phyloP scores from a whole-genome alignment of 2,329 filamentous ascomycete species.

The Hypomyces rosellus region DNA sequence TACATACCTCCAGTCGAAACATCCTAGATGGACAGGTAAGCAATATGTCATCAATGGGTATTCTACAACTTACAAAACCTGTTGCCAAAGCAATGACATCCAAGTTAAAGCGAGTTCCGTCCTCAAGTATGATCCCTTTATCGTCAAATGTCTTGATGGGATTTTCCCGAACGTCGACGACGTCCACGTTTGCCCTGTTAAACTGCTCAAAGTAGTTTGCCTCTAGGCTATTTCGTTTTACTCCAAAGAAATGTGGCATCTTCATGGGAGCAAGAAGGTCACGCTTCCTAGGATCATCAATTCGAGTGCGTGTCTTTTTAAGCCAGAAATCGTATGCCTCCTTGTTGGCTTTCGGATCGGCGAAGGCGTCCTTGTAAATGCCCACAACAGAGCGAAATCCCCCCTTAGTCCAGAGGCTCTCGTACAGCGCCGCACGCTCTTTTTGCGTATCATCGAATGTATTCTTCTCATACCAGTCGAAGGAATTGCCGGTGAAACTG shows the following conservation, averaged over 20 bases:
- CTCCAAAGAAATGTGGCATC: constrained; percentile 48
- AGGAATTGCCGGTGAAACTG: constrained; percentile 54
- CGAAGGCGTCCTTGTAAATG: constrained; percentile 47
- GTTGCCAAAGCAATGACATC: constrained; percentile 41
- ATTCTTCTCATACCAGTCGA: constrained; percentile 46
- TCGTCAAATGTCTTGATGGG: constrained; percentile 34
- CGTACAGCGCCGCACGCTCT: constrained; percentile 42
- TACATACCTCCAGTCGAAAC: no score
- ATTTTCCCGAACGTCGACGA: constrained; percentile 37
- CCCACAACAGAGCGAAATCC: constrained; percentile 51
- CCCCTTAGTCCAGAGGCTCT: constrained; percentile 43
- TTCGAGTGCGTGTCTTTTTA: constrained; percentile 42
- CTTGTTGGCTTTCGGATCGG: constrained; percentile 41
- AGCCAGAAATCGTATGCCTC: constrained; percentile 50
- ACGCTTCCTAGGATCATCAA: constrained; percentile 41
- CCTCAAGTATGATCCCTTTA: constrained; percentile 33
- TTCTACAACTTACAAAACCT: constrained; percentile 33
- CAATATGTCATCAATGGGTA: no score
- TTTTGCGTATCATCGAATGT: constrained; percentile 49
- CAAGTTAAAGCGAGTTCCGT: constrained; percentile 36
- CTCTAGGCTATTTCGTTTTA: constrained; percentile 43
- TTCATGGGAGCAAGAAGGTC: constrained; percentile 47
- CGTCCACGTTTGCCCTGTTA: constrained; percentile 35
- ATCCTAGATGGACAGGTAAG: no score
- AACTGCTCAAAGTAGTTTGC: constrained; percentile 42